Percentiles rank a stretch among this genome's conserved stretches.
phyloP scores from a whole-genome alignment of 2,329 filamentous ascomycete species.

The Hypomyces rosellus region DNA sequence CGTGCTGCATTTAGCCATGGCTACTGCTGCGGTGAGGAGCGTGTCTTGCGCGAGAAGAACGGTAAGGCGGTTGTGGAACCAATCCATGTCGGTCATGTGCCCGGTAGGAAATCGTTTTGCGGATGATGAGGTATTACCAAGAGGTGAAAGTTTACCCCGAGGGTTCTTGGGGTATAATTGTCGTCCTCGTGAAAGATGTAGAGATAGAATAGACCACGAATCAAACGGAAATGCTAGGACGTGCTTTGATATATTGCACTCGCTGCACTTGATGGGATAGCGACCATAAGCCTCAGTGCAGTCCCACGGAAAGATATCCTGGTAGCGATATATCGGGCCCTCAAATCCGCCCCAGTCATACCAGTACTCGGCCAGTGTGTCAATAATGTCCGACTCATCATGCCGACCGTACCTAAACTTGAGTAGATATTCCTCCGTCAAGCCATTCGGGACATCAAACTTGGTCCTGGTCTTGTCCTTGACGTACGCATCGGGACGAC shows the following conservation, averaged over 20 bases:
- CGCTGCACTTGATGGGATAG: conserved; percentile 30
- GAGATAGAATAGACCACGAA: conserved; percentile 34
- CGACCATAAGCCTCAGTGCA: conserved; percentile 38
- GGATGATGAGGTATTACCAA: neutral
- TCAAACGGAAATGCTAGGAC: conserved; percentile 40
- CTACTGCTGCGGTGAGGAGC: conserved; percentile 27
- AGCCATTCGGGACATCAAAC: conserved; percentile 32
- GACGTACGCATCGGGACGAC: conserved; percentile 21
- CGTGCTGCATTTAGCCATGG: conserved; percentile 26
- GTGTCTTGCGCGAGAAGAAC: conserved; percentile 26
- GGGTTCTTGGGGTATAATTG: conserved; percentile 25
- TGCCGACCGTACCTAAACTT: conserved; percentile 32
- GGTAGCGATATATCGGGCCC: conserved; percentile 31
- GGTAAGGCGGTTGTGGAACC: conserved; percentile 30
- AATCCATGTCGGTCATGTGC: conserved; percentile 19
- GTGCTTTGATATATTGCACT: conserved; percentile 39
- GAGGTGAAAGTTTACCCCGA: neutral
- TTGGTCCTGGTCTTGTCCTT: conserved; percentile 24
- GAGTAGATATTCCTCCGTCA: conserved; percentile 38
- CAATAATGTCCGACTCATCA: conserved; percentile 37
- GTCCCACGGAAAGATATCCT: conserved; percentile 41
- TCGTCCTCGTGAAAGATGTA: conserved; percentile 32
- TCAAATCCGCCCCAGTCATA: conserved; percentile 38
- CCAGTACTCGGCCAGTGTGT: conserved; percentile 40
- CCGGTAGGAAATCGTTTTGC: conserved; percentile 12